phyloP scores from a whole-genome alignment of 2,329 filamentous ascomycete genomes.

The Fusarium sp. region DNA sequence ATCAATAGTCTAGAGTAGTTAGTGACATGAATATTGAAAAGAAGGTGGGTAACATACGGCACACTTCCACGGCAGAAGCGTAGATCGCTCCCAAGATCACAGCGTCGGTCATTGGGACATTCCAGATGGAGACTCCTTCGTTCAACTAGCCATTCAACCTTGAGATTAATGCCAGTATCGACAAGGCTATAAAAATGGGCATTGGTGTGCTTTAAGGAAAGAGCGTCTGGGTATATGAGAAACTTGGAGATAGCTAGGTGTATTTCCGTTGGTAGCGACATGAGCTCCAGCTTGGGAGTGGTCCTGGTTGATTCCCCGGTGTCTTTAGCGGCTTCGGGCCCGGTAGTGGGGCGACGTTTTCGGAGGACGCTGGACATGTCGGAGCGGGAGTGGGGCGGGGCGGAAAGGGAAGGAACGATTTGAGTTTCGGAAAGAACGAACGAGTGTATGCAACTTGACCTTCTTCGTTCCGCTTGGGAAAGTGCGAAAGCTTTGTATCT shows the following conservation, averaged over 20 bases:
- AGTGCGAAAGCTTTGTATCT: conserved; percentile 38
- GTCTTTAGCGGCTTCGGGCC: conserved; percentile 20
- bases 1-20: conserved; percentile 61
- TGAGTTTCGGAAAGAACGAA: not conserved
- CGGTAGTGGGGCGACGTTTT: conserved; percentile 40
- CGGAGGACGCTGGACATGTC: conserved; percentile 39
- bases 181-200: conserved; percentile 72
- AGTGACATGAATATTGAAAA: not conserved
- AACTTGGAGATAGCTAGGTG: conserved; percentile 70
- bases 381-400: conserved; percentile 17
- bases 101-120: conserved; percentile 69
- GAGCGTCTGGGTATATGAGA: conserved; percentile 76
- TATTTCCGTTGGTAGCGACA: conserved; percentile 72
- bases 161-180: conserved; percentile 72
- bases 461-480: conserved; percentile 7
- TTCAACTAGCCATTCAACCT: conserved; percentile 76
- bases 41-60: conserved; percentile 55
- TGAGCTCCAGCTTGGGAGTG: conserved; percentile 46
- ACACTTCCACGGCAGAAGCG: conserved; percentile 71
- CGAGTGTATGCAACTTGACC: not conserved
- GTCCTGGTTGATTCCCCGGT: conserved; percentile 9
- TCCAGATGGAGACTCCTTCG: conserved; percentile 71
- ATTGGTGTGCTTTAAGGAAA: conserved; percentile 75
- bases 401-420: not conserved
- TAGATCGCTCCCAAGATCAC: conserved; percentile 68